Percentiles rank a stretch among this genome's conserved stretches.
These are phyloP conservation scores for Phytopythium aichiense DNA, from an alignment of 352 stramenopile species.

Conservation along the genomic window DNA sequence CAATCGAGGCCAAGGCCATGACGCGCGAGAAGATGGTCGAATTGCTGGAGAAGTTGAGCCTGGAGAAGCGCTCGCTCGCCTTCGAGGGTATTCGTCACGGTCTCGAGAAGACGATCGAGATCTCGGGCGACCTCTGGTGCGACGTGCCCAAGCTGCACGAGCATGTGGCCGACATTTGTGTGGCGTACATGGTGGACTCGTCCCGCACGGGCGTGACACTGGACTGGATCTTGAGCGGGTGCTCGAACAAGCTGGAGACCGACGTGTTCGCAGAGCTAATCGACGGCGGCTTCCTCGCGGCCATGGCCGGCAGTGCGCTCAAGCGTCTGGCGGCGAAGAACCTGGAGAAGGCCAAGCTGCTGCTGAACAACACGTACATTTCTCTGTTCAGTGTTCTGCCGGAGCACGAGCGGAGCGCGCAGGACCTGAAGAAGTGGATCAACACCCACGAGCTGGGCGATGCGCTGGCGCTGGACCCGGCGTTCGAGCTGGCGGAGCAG, in stretches of 20 bases:
- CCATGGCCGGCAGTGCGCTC: conserved; percentile 38
- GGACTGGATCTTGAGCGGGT: conserved; percentile 63
- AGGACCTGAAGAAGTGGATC: conserved; percentile 66
- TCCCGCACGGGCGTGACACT: conserved; percentile 51
- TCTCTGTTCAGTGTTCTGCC: conserved; percentile 55
- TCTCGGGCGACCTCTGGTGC: conserved; percentile 69
- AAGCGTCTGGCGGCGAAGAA: conserved; percentile 38
- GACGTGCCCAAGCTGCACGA: conserved; percentile 82
- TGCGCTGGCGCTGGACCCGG: conserved; percentile 49
- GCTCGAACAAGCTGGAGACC: conserved; percentile 41
- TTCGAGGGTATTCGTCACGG: conserved; percentile 53
- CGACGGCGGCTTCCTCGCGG: conserved; percentile 62
- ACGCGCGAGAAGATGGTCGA: conserved; percentile 57
- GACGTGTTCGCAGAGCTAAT: conserved; percentile 67
- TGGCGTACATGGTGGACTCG: conserved; percentile 67
- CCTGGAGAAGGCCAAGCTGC: conserved; percentile 41
- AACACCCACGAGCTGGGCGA: conserved; percentile 54
- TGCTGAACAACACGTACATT: conserved; percentile 49
- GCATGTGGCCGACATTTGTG: conserved; percentile 63
- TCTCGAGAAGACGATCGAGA: conserved; percentile 54
- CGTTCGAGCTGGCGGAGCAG: conserved; percentile 50
- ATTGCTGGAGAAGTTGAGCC: conserved; percentile 56
- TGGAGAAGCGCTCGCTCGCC: conserved; percentile 55
- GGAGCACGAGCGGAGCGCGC: conserved; percentile 37
- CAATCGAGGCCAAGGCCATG: conserved; percentile 64